Conservation (phyloP, 257 asterid genomes). For the Forsythia suspensa region DNA sequence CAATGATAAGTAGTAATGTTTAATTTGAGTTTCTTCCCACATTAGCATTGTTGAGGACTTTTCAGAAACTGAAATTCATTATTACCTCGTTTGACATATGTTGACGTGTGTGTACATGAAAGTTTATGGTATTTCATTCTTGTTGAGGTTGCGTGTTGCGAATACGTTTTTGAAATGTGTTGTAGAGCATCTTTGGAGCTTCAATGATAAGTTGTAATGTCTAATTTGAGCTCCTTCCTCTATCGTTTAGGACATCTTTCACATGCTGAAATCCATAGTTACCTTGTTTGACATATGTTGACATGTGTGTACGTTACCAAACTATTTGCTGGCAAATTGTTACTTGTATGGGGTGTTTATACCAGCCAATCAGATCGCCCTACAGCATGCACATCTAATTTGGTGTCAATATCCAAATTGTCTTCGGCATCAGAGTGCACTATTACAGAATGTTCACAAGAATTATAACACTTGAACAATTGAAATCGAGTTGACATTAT, state of each 20-base stretch:
- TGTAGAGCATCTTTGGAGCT: neutral
- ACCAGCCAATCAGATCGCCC: neutral
- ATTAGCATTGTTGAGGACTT: neutral
- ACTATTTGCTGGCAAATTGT: neutral
- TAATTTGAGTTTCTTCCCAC: neutral
- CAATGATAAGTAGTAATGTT: neutral
- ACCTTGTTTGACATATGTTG: no score
- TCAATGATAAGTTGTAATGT: no score
- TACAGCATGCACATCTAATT: neutral
- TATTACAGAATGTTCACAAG: neutral
- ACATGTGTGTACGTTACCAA: no score
- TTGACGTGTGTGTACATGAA: neutral
- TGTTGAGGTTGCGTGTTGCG: neutral
- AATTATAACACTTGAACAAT: neutral
- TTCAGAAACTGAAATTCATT: neutral
- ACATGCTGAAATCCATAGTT: neutral
- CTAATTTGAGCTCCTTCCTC: no score
- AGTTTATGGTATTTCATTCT: neutral
- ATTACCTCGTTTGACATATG: neutral
- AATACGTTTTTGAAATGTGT: neutral
- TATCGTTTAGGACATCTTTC: neutral
- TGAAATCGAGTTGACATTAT: neutral
- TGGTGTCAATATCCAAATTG: neutral
- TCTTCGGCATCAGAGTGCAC: neutral
- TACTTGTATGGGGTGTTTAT: neutral